These are phyloP conservation scores for Cytospora piceae DNA, from an alignment of 2,329 filamentous ascomycete species.

Conservation along the genomic window DNA sequence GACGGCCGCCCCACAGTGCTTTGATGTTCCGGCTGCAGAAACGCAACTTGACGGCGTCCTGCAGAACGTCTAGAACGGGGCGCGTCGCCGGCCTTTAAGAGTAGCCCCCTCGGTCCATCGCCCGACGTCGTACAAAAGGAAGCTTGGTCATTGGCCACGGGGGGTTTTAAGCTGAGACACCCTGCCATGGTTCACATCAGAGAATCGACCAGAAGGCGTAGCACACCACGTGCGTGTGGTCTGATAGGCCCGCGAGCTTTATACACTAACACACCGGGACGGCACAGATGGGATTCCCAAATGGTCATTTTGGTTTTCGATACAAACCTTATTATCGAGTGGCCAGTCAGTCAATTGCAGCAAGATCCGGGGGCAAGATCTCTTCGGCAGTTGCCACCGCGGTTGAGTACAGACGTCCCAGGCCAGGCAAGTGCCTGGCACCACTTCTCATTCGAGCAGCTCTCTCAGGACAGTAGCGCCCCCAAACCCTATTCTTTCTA, in stretches of 20 bases:
- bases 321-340: neutral
- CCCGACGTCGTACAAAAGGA: slow-evolving; percentile 12
- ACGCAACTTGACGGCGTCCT: slow-evolving; percentile 1
- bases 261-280: neutral
- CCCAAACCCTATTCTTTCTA: too few relatives aligned
- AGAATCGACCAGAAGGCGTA: neutral
- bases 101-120: neutral
- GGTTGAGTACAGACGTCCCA: neutral
- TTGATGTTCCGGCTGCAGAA: slow-evolving; percentile 14
- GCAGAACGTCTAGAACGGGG: slow-evolving; percentile 13
- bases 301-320: neutral
- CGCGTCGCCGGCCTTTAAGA: neutral
- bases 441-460: too few relatives aligned
- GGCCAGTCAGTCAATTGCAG: neutral
- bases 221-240: neutral
- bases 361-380: neutral
- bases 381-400: neutral
- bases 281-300: neutral
- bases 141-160: neutral
- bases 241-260: neutral
- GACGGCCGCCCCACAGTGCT: slow-evolving; percentile 8
- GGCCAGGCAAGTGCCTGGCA: too few relatives aligned
- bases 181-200: neutral
- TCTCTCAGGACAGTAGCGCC: too few relatives aligned
- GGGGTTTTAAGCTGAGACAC: neutral